Conservation (phyloP, 2,329 filamentous ascomycete genomes). For the Xylariomycetidae sp. region DNA sequence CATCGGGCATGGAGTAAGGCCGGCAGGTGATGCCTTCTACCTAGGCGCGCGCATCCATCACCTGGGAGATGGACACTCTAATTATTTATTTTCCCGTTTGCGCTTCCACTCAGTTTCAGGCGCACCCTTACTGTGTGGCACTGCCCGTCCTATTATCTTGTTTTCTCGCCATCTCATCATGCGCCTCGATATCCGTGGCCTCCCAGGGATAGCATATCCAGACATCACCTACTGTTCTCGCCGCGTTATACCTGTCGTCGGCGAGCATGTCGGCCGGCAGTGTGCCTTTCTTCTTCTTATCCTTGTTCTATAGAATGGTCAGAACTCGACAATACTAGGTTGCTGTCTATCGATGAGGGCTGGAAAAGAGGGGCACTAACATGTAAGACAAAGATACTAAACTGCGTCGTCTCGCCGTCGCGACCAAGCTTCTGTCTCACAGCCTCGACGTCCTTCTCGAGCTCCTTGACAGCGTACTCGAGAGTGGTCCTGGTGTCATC, state of each 20-base stretch:
- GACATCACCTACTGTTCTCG: constrained; percentile 82
- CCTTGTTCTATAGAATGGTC: constrained; percentile 68
- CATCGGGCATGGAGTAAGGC: too few species aligned
- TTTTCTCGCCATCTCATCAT: constrained; percentile 65
- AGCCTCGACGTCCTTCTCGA: constrained; percentile 83
- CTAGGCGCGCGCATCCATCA: too few species aligned
- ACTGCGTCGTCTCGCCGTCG: constrained; percentile 71
- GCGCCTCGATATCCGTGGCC: constrained; percentile 88
- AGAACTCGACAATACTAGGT: constrained; percentile 1
- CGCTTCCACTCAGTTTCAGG: too few species aligned
- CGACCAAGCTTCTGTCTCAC: constrained; percentile 71
- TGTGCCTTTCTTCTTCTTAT: constrained; percentile 89
- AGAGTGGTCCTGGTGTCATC: constrained; percentile 78
- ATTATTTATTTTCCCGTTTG: too few species aligned
- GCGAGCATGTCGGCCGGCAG: constrained; percentile 75
- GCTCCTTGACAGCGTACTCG: constrained; percentile 73
- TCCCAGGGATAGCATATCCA: constrained; percentile 99
- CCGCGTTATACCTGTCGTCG: constrained; percentile 73
- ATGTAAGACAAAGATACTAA: constrained; percentile 93
- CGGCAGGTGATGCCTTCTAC: too few species aligned
- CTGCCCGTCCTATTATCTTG: constrained; percentile 29
- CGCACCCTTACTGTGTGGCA: constrained; percentile 9
- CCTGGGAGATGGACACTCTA: too few species aligned
- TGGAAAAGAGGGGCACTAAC: constrained; percentile 51
- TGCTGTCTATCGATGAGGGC: neutral